These are phyloP conservation scores for Crithidia mellificae DNA, from an alignment of 208 protist species.

Conservation along the genomic window DNA sequence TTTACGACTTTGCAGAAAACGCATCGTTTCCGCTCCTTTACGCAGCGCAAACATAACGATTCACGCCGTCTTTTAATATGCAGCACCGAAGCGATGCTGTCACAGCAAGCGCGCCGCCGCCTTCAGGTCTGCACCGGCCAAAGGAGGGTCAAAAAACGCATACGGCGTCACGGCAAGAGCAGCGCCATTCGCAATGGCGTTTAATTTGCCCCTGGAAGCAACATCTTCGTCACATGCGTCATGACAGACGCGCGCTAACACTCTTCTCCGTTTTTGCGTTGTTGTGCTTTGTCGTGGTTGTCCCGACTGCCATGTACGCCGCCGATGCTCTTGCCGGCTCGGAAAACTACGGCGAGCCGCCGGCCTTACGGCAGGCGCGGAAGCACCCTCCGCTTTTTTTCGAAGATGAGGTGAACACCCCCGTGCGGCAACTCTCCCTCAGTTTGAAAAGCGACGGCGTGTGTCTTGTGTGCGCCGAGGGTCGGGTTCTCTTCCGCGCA, in stretches of 20 bases:
- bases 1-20: no score
- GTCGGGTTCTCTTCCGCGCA: conserved; percentile 11
- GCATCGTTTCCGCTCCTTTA: no score
- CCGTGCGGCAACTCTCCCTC: no score
- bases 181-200: background rate
- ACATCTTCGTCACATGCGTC: background rate
- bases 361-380: background rate
- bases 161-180: background rate
- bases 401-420: conserved; percentile 11
- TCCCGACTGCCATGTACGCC: background rate
- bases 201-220: background rate
- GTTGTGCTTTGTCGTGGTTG: background rate
- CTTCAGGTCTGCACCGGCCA: no score
- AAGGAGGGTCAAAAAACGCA: no score
- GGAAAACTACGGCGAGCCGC: background rate
- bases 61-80: background rate
- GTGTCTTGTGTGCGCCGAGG: conserved; percentile 18
- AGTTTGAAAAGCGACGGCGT: no score
- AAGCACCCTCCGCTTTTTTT: background rate
- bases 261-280: background rate
- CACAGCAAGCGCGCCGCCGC: no score
- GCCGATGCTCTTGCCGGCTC: background rate
- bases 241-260: background rate
- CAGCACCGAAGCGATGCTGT: background rate
- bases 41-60: no score